Conservation (phyloP, 2,329 filamentous ascomycete genomes). For the Botryotinia convoluta region DNA sequence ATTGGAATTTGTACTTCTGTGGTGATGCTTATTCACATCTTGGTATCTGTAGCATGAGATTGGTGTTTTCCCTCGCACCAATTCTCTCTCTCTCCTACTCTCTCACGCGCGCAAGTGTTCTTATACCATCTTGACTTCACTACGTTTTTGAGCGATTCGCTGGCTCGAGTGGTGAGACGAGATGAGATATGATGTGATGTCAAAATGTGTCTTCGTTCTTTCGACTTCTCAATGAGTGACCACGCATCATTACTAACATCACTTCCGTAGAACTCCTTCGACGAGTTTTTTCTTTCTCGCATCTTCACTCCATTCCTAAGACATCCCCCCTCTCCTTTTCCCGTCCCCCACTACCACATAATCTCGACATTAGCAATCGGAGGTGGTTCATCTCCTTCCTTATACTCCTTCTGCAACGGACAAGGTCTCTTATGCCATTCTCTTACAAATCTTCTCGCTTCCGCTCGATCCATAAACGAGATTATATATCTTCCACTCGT, state of each 20-base stretch:
- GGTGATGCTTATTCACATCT: neutral
- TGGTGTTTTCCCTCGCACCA: neutral
- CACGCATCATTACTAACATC: neutral
- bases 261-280: neutral
- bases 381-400: slow-evolving; percentile 40
- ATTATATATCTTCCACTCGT: slow-evolving; percentile 34
- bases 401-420: slow-evolving; percentile 35
- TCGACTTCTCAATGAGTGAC: neutral
- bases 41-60: neutral
- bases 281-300: neutral
- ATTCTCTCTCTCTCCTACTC: neutral
- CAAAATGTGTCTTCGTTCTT: neutral
- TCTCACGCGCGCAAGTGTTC: too few relatives aligned
- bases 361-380: slow-evolving; percentile 47
- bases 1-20: neutral
- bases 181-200: too few relatives aligned
- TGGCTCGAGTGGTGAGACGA: too few relatives aligned
- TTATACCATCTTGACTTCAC: neutral
- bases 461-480: slow-evolving; percentile 35
- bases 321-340: too few relatives aligned
- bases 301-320: neutral
- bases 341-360: slow-evolving; percentile 43
- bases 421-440: slow-evolving; percentile 52
- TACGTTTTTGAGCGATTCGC: too few relatives aligned
- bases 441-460: slow-evolving; percentile 46